Evolutionary conservation across 2,329 filamentous ascomycete species (phyloP).

Genomic region (Elsinoe perseae): DNA sequence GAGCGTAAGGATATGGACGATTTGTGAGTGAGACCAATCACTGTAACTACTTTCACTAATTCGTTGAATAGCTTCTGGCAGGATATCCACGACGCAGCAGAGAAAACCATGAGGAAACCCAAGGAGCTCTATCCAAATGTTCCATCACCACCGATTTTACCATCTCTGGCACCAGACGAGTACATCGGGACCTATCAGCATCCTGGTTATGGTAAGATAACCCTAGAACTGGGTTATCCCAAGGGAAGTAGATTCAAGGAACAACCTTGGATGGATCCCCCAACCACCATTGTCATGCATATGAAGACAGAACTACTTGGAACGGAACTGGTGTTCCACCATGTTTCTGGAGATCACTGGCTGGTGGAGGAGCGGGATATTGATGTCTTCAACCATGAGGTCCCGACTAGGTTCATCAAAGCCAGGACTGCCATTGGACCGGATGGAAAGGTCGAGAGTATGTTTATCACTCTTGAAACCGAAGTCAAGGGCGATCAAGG

Average conservation of each 20-base stretch:
- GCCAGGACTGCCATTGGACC: constrained; percentile 18
- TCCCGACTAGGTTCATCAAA: constrained; percentile 12
- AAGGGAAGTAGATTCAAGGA: not conserved
- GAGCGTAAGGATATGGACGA: constrained; percentile 17
- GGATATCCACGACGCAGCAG: not conserved
- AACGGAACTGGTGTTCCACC: constrained; percentile 14
- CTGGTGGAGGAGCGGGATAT: constrained; percentile 11
- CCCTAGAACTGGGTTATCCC: constrained; percentile 11
- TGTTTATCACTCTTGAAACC: constrained; percentile 14
- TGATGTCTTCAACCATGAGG: not conserved
- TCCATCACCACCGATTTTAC: constrained; percentile 4
- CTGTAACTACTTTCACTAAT: not conserved
- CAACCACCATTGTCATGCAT: constrained; percentile 13
- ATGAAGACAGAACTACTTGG: not conserved
- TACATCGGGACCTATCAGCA: constrained; percentile 18
- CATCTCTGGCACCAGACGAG: constrained; percentile 11
- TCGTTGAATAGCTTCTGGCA: not conserved
- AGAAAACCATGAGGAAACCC: constrained; percentile 1
- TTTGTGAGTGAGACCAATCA: constrained; percentile 7
- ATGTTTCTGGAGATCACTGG: constrained; percentile 19
- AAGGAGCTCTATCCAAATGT: constrained; percentile 15
- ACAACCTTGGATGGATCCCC: not conserved
- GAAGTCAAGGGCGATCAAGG: constrained; percentile 14
- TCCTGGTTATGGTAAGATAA: constrained; percentile 17
- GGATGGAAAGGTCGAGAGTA: constrained; percentile 17